Percentiles rank a stretch among this genome's conserved stretches.
phyloP scores from a whole-genome alignment of 2,329 filamentous ascomycete species.

The Falciphora oryzae region DNA sequence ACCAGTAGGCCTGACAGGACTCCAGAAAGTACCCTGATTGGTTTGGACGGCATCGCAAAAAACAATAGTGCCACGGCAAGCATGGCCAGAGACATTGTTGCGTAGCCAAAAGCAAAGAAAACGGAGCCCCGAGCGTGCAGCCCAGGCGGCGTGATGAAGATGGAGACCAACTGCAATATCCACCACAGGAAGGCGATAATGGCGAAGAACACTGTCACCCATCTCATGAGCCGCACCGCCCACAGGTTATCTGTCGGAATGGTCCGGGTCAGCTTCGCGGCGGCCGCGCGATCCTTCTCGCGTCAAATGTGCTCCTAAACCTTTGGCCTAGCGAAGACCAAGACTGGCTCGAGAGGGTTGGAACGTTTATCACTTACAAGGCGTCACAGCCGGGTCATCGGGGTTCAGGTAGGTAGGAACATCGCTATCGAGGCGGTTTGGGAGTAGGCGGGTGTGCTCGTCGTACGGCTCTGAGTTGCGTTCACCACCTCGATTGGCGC shows the following conservation, averaged over 20 bases:
- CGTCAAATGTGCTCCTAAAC: neutral
- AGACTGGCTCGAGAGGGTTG: no score
- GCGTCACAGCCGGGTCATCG: constrained; percentile 79
- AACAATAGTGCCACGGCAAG: constrained; percentile 76
- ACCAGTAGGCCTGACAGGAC: constrained; percentile 62
- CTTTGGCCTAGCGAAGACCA: no score
- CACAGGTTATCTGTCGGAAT: constrained; percentile 65
- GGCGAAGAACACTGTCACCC: constrained; percentile 71
- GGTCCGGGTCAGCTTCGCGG: neutral
- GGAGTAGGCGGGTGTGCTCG: constrained; percentile 62
- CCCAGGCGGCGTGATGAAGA: constrained; percentile 84
- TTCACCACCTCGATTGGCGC: neutral
- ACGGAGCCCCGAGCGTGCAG: constrained; percentile 85
- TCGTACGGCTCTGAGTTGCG: constrained; percentile 25
- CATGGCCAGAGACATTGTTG: constrained; percentile 70
- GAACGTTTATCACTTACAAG: constrained; percentile 36
- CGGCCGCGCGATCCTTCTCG: neutral
- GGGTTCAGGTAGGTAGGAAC: constrained; percentile 58
- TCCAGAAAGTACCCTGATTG: constrained; percentile 67
- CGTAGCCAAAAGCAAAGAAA: constrained; percentile 83
- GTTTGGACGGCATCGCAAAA: constrained; percentile 76
- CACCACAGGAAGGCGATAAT: constrained; percentile 83
- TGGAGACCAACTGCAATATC: constrained; percentile 79
- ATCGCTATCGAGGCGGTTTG: constrained; percentile 54
- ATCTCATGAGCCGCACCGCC: constrained; percentile 76